Evolutionary conservation across 257 asterid genomes (phyloP).

Genomic region (Eustoma russellianum): DNA sequence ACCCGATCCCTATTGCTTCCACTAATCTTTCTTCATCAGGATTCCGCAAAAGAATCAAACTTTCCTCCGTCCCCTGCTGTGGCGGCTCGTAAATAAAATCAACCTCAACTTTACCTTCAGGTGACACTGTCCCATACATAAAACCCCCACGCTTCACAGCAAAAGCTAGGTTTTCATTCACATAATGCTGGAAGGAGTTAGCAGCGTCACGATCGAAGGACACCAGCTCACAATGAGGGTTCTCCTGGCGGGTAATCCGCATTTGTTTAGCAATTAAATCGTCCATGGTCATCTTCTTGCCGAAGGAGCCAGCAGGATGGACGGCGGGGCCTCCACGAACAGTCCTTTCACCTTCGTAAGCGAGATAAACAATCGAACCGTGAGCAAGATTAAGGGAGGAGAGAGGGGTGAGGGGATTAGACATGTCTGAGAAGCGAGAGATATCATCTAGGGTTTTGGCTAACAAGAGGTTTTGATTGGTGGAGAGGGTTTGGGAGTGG

Average conservation of each 20-base stretch:
- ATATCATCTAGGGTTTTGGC: conserved; percentile 52
- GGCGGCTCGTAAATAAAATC: conserved; percentile 90
- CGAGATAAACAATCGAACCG: conserved; percentile 73
- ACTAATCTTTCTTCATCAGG: conserved; percentile 65
- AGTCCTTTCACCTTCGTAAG: conserved; percentile 78
- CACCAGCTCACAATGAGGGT: conserved; percentile 78
- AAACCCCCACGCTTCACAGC: conserved; percentile 93
- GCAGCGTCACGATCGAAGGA: conserved; percentile 96
- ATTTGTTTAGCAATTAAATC: conserved; percentile 92
- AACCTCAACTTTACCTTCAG: conserved; percentile 77
- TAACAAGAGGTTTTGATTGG: too few species aligned
- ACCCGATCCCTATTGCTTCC: conserved; percentile 74
- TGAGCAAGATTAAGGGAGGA: conserved; percentile 50
- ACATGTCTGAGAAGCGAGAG: conserved; percentile 59
- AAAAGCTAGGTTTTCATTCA: conserved; percentile 69
- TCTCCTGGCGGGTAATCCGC: conserved; percentile 84
- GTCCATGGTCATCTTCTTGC: conserved; percentile 96
- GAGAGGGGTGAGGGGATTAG: conserved; percentile 35
- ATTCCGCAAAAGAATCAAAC: conserved; percentile 54
- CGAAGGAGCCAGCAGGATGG: conserved; percentile 78
- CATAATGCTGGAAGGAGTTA: conserved; percentile 82
- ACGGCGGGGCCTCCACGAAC: conserved; percentile 73
- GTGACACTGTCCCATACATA: conserved; percentile 83
- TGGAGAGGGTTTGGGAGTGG: too few species aligned
- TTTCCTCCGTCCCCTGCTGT: conserved; percentile 74